Evolutionary conservation across 495 filamentous ascomycete genomes (phyloP).

Genomic region (Chaetomium fimeti): DNA sequence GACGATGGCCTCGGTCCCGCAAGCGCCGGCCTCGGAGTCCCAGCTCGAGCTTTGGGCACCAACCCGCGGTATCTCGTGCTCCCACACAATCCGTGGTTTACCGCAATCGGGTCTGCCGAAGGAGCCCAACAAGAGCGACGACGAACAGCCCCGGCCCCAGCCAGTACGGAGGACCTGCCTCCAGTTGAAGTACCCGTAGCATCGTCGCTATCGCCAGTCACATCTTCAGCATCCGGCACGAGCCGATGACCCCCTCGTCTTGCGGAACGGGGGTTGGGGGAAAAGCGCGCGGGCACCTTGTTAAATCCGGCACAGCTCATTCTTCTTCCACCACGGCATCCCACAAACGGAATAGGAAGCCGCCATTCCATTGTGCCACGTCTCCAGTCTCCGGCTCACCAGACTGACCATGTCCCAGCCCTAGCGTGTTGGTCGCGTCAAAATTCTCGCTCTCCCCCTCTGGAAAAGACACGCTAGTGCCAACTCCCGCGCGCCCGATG

Average conservation of each 20-base stretch:
- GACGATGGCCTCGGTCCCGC: neutral
- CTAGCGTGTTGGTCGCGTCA: neutral
- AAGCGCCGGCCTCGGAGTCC: neutral
- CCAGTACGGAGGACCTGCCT: neutral
- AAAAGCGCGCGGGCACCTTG: neutral
- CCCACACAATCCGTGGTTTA: neutral
- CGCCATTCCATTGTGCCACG: neutral
- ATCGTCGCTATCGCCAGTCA: conserved; percentile 3
- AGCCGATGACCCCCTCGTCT: neutral
- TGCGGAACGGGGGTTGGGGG: neutral
- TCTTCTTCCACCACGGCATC: neutral
- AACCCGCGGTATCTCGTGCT: conserved; percentile 11
- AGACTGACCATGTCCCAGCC: neutral
- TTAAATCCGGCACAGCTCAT: neutral
- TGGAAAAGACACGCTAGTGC: conserved; percentile 9
- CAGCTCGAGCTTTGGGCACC: conserved; percentile 11
- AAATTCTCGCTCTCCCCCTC: neutral
- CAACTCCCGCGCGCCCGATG: neutral
- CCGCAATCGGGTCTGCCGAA: neutral
- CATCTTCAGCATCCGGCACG: neutral
- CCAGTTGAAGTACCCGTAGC: neutral
- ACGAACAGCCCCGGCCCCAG: neutral
- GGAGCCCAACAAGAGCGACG: neutral
- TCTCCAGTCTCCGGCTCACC: neutral
- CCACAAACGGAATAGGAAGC: neutral